Evolutionary conservation across 768 basidiomycete genomes (phyloP), one percentile per base, ranked within the genome.

Genomic region (Collybia nuda): DNA sequence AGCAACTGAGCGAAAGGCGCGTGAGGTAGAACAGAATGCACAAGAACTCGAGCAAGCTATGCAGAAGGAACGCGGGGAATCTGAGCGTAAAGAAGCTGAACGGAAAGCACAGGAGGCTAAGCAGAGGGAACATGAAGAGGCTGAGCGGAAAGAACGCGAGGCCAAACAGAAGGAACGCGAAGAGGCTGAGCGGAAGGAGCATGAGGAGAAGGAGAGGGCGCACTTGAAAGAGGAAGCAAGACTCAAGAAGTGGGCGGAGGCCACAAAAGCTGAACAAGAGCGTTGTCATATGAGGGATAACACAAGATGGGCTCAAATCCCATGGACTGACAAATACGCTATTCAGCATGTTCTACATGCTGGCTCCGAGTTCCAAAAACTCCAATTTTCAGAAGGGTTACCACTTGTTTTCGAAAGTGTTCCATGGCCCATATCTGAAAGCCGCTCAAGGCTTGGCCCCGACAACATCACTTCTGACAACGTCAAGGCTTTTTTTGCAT

Each of bases 401-500:
- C 63, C 59, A 12, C 48, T 59, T 40, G 58, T 54, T 35, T 47
- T 55, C 11, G 26, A n/a, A 17, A 52, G 40, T 21, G 38, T 63
- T 35, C 62, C 62, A 2, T 61, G 59, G 62, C 53, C 49, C n/a
- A 23, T 54, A 14, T 23, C 35, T 17, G 35, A 43, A 19, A 50
- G 43, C 24, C 49, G 35, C 35, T 15, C 42, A 32, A 28, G 1
- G 28, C 40, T 35, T 36, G 42, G 15, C 12, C 8, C 44, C 12
- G 37, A 45, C 11, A 11, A 39, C 28, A 26, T 55, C 17, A 43
- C 78, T 44, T 84, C 81, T 81, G 57, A 66, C 7, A 68, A 77
- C 0, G 82, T 84, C 46, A 82, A 82, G 61, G 57, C 60, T 14
- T 84, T 84, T 66, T 84, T 84, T 62, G 58, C 53, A 12, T 65